A percentile compares a stretch with the other conserved stretches of the same genome.
phyloP scores from a whole-genome alignment of 306 rosid species.

The Begonia loranthoides region DNA sequence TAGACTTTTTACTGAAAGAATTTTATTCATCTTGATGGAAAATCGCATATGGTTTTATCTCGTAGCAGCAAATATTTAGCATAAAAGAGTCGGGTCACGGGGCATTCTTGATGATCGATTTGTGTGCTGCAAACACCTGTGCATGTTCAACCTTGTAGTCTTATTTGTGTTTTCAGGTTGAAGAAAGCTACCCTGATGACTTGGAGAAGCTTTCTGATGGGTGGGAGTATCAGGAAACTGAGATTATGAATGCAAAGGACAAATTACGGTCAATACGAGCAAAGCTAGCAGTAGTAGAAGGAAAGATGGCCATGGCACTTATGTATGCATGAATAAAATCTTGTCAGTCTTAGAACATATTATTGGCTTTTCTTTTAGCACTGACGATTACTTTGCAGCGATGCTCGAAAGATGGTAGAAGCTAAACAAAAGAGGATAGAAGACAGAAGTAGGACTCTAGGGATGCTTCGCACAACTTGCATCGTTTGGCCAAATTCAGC shows the following conservation, averaged over 20 bases:
- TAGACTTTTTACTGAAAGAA: too few species aligned
- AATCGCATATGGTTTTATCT: too few species aligned
- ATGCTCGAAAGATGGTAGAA: conserved; percentile 42
- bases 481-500: conserved; percentile 73
- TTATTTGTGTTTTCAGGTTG: conserved; percentile 29
- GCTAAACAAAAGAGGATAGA: conserved; percentile 59
- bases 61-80: too few species aligned
- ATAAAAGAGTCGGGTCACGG: too few species aligned
- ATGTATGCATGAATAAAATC: conserved; percentile 26
- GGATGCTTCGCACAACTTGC: conserved; percentile 35
- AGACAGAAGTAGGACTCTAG: conserved; percentile 37
- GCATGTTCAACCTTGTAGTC: too few species aligned
- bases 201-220: conserved; percentile 40
- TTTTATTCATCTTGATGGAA: too few species aligned
- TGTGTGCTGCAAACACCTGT: too few species aligned
- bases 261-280: conserved; percentile 64
- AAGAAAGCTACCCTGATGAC: conserved; percentile 38
- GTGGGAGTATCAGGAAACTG: conserved; percentile 79
- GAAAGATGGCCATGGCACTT: conserved; percentile 67
- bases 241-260: conserved; percentile 51
- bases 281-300: conserved; percentile 68
- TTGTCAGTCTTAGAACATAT: too few species aligned
- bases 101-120: too few species aligned
- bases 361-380: too few species aligned
- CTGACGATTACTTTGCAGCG: conserved; percentile 23